Evolutionary conservation across 192 early-diverging fungal species (phyloP).

Genomic region (Backusella luteola): DNA sequence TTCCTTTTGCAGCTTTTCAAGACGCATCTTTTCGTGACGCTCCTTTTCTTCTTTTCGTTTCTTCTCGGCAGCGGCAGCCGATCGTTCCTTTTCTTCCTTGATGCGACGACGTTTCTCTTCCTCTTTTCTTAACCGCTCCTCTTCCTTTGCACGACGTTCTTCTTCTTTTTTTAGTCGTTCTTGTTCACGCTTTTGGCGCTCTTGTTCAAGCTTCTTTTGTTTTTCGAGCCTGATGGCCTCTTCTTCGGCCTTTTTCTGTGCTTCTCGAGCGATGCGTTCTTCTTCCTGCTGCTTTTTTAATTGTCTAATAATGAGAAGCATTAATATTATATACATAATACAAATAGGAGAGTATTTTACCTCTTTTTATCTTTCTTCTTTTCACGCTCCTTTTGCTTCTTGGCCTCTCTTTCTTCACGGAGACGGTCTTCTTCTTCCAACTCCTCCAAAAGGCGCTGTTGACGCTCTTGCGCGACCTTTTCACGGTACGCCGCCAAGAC

Average conservation of each 20-base stretch:
- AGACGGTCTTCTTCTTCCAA: conserved; percentile 81
- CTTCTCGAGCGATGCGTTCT: conserved; percentile 27
- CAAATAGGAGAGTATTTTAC: conserved; percentile 33
- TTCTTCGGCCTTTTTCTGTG: background rate
- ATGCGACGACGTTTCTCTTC: background rate
- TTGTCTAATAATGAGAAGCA: conserved; percentile 49
- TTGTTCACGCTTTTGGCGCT: conserved; percentile 41
- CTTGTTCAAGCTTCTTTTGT: conserved; percentile 1
- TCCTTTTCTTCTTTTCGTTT: conserved; percentile 10
- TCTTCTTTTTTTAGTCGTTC: conserved; percentile 34
- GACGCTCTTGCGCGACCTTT: conserved; percentile 88
- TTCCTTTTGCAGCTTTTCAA: background rate
- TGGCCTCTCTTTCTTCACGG: conserved; percentile 51
- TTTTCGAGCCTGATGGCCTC: background rate
- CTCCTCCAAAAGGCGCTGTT: conserved; percentile 83
- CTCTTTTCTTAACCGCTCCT: conserved; percentile 14
- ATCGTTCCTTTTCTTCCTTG: background rate
- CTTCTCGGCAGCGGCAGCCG: background rate
- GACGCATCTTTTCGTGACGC: background rate
- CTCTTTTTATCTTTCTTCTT: conserved; percentile 75
- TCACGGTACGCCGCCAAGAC: conserved; percentile 92
- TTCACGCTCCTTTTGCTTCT: conserved; percentile 64
- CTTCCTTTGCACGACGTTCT: conserved; percentile 9
- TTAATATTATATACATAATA: background rate
- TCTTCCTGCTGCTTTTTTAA: conserved; percentile 68